Percentiles rank a stretch among this genome's conserved stretches.
Evolutionary conservation across 208 protist genomes (phyloP).

Genomic region (Leishmania mexicana): DNA sequence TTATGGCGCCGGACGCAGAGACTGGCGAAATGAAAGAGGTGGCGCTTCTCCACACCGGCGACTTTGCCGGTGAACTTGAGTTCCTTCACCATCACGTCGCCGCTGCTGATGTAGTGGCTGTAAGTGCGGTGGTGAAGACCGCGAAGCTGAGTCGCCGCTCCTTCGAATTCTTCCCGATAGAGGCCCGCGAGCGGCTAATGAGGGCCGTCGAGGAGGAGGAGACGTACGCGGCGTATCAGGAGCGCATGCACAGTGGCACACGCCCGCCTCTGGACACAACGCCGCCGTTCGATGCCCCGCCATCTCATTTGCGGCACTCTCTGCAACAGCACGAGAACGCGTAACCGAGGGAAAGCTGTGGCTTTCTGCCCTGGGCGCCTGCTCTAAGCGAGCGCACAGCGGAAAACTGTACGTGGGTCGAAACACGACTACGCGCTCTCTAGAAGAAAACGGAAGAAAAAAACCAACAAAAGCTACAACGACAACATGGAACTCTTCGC

Average conservation of each 20-base stretch:
- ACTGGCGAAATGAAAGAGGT: constrained; percentile 40
- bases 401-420: not conserved
- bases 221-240: constrained; percentile 53
- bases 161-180: constrained; percentile 64
- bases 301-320: constrained; percentile 28
- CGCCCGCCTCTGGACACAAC: constrained; percentile 39
- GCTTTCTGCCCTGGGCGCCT: not conserved
- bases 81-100: constrained; percentile 74
- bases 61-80: constrained; percentile 69
- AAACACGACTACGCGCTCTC: not conserved
- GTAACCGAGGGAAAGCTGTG: not conserved
- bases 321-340: constrained; percentile 28
- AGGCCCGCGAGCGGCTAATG: constrained; percentile 37
- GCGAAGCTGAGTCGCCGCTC: constrained; percentile 69
- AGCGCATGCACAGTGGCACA: constrained; percentile 34
- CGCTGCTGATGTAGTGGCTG: constrained; percentile 59
- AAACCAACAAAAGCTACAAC: too few relatives aligned
- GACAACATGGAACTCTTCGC: not conserved
- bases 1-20: constrained; percentile 38
- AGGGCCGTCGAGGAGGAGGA: constrained; percentile 42
- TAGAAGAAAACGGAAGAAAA: not conserved
- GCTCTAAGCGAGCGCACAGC: not conserved
- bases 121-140: constrained; percentile 49
- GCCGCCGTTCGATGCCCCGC: constrained; percentile 49
- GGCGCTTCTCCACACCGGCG: constrained; percentile 40